Base-by-base conservation (phyloP, 1,284 basidiomycete species). In the Coriolopsis trogii region DNA sequence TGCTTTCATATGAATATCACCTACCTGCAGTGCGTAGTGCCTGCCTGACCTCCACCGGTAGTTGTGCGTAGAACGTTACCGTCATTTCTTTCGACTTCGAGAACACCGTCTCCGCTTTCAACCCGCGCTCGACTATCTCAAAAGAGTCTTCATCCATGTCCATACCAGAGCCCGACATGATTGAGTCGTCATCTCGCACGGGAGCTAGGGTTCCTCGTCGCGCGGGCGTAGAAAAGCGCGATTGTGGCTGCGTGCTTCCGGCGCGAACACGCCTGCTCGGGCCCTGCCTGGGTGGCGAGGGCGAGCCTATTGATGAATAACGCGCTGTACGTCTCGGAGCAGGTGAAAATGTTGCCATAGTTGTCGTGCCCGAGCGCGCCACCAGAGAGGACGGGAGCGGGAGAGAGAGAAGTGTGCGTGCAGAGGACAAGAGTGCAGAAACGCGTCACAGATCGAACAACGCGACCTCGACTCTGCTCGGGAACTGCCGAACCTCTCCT, bases 1-100 rank as follows among this genome's bases (percentile, higher is more conserved):
- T 16, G 33, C 9, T 8, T 10, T n/a, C 1, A 18, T 16, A 16
- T 30, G 8, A 30, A 12, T 29, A 26, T 8, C 4, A 65, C 79
- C 46, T 54, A 87, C 89, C 85, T 58, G 86, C 81, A 61, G 78
- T 83, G 57, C 77, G 80, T 43, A 91, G 71, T 16, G 84, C 77
- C 56, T 87, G 85, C 62, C 82, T 86, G 44, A 90, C 82, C 64
- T 92, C 89, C 5, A 82, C 70, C 4, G 90, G 89, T 38, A 91
- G 67, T 60, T 77, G 75, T 26, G 87, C 82, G 62, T 89, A 85
- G 66, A 89, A 82, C 21, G 79, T 73, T n/a, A 84, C 85, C 12
- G 77, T 67, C 53, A 89, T 69, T 68, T 91, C 86, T 55, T 85
- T 80, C 21, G 88, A 88, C 66, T 84, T 86, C 41, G 88, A 86